Base-by-base conservation (phyloP, 2,329 filamentous ascomycete species). In the Thermoascus crustaceus region DNA sequence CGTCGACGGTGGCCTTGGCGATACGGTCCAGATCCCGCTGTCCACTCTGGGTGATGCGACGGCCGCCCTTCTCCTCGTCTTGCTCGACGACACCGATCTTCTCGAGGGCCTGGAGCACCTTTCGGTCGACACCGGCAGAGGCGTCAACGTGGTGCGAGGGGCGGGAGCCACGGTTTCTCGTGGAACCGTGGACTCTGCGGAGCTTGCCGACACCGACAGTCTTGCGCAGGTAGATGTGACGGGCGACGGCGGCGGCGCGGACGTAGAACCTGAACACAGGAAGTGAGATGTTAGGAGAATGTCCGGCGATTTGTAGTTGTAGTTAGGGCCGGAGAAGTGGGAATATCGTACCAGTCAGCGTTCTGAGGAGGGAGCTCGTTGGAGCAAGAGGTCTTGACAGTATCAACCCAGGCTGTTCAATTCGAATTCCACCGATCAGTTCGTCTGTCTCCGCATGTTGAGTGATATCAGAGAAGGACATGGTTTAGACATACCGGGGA, bases 151-250 rank as follows among this genome's bases (percentile, higher is more conserved):
- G 91, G 73, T 94, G 82, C 50, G 80, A 85, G 65, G 91, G 91
- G 55, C 83, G 79, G 57, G 79, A 79, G 59, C 91, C 91, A 57
- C 91, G 87, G 83, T 96, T 98, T 82, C 94, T 95, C 75, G 84
- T 83, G 57, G 79, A 83, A 60, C 87, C 91, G 80, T 98, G 91
- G 51, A 83, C 84, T 76, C 94, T 94, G 70, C 89, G 84, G 58
- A 98, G 81, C 64, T 91, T 87, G 72, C 91, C 91, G 56, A 98
- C 86, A 78, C 91, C 91, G 65, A 98, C 88, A 48, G 88, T 95
- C 80, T 98, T 98, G 75, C 91, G 85, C 69, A 98, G 78, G 79
- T 98, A 98, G 76, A 98, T 82, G 78, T 96, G 89, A 64, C 88
- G 87, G 62, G 91, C 91, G 65, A 98, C 82, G 53, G 89, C 80